Base-by-base conservation (phyloP, 2,329 filamentous ascomycete species). In the Aureobasidium melanogenum region DNA sequence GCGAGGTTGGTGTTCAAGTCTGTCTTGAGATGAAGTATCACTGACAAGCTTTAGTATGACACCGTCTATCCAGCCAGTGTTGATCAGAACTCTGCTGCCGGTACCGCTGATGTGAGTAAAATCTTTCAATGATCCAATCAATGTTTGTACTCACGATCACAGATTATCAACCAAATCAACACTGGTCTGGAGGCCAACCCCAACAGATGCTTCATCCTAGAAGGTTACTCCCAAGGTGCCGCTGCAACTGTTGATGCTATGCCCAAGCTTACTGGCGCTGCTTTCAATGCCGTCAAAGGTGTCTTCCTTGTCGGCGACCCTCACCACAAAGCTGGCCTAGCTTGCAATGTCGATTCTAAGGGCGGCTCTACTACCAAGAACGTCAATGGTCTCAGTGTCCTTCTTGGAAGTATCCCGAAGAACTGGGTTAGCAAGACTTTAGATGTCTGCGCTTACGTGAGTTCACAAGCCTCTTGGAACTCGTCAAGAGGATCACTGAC, bases 191-290 rank as follows among this genome's bases (percentile, higher is more conserved):
- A 34, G 0, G 51, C 64, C 0, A 66, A 64, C 41, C 68, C 72
- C 1, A 65, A 67, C 36, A 67, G 69, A 51, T 75, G 72, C 63
- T 73, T 74, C 62, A 69, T 74, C 51, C 67, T 75, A 1, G 68
- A 74, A 56, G 73, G 73, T 19, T 74, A 74, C 65, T 71, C 69
- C 2, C 73, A 74, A 62, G 73, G 71, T 22, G 73, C 73, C 1
- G 67, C 70, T 8, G 73, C 72, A 0, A 74, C 73, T 0, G 68
- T 71, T 5, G 69, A 72, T 43, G 73, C 72, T 9, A 56, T 75
- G 61, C 38, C 69, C 2, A 58, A 67, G 19, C 57, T 75, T 5
- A 74, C 71, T 1, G 72, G 72, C 22, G 66, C 66, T 0, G 63
- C 60, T 15, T 71, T 73, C 64, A 63, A 69, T 38, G 73, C 73